Percentiles rank a stretch among this genome's conserved stretches.
Conservation (phyloP, 495 filamentous ascomycete species). For the Aeminium ludgeri region DNA sequence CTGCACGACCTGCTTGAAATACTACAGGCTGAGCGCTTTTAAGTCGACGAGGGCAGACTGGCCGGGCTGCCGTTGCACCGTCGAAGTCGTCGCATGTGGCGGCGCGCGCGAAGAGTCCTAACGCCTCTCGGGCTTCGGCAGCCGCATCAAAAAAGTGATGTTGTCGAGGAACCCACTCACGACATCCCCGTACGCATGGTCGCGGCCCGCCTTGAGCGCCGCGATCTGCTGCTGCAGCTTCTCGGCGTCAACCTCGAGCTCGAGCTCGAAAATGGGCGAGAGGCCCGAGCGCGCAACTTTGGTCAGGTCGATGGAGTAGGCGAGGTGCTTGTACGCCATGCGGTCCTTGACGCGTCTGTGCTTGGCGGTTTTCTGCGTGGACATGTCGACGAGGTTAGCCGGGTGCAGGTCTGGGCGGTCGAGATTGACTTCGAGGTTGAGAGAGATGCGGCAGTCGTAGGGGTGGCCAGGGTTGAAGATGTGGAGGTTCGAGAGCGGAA, state of each 20-base stretch:
- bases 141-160: constrained; percentile 28
- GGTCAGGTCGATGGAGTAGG: constrained; percentile 77
- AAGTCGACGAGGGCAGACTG: too few relatives aligned
- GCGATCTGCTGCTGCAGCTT: constrained; percentile 54
- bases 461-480: constrained; percentile 52
- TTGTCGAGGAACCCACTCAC: constrained; percentile 77
- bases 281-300: constrained; percentile 44
- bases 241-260: constrained; percentile 59
- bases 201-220: constrained; percentile 37
- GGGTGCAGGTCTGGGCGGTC: constrained; percentile 30
- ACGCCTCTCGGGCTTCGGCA: too few relatives aligned
- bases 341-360: constrained; percentile 58
- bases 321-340: constrained; percentile 68
- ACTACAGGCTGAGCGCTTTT: too few relatives aligned
- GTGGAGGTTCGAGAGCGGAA: constrained; percentile 65
- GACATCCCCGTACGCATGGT: constrained; percentile 53
- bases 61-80: too few relatives aligned
- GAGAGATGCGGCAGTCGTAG: constrained; percentile 75
- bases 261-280: constrained; percentile 69
- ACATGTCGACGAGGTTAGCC: constrained; percentile 30
- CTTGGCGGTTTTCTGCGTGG: constrained; percentile 29
- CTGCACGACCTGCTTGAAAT: too few relatives aligned
- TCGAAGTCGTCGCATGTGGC: too few relatives aligned
- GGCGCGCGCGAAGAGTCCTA: too few relatives aligned
- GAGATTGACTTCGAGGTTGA: constrained; percentile 80